Base-by-base conservation (phyloP, 225 moss, liverwort and hornwort genomes). In the Polytrichum formosum region DNA sequence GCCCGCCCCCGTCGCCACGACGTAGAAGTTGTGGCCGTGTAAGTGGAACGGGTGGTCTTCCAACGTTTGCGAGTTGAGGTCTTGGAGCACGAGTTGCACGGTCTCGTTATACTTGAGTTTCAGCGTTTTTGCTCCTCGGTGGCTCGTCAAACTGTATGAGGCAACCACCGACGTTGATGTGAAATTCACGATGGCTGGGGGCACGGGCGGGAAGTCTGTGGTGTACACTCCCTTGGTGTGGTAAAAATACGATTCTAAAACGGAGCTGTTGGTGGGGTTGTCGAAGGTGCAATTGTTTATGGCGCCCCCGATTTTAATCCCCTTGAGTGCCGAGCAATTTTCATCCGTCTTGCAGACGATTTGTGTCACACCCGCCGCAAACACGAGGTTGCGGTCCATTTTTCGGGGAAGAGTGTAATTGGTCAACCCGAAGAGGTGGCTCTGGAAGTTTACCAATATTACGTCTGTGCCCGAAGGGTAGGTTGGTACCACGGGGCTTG, bases 381-480 rank as follows among this genome's bases (percentile, higher is more conserved):
- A 75, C 13, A 28, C 60, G 2, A 87, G 22, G 37, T 81, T 63
- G 4, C 73, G 37, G 29, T 79, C 55, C 3, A 81, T 72, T 18
- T 20, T 21, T 5, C 2, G 62, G 20, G 71, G 71, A 1, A 72
- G 56, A 6, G 26, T 31, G 23, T 56, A 26, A 21, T 23, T 59
- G 35, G 54, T 0, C 16, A 28, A 35, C 1, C 23, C 46, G 18
- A 46, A 21, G 23, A 73, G 63, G 26, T 1, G 0, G 27, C 17
- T 26, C 18, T 26, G 27, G 22, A 58, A 58, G 58, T 58, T 20
- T 21, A 22, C n/a, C 22, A 22, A 20, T 21, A 22, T 22, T 8
- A 13, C 7, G 17, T 46, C 28, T 3, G 31, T 6, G 74, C 18
- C 5, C 1, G 29, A 56, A 2, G 29, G 75, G 33, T 63, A 54